Percentiles rank a stretch among this genome's conserved stretches.
These are phyloP conservation scores for Collybia nuda DNA, from an alignment of 768 basidiomycete species.

Conservation along the genomic window DNA sequence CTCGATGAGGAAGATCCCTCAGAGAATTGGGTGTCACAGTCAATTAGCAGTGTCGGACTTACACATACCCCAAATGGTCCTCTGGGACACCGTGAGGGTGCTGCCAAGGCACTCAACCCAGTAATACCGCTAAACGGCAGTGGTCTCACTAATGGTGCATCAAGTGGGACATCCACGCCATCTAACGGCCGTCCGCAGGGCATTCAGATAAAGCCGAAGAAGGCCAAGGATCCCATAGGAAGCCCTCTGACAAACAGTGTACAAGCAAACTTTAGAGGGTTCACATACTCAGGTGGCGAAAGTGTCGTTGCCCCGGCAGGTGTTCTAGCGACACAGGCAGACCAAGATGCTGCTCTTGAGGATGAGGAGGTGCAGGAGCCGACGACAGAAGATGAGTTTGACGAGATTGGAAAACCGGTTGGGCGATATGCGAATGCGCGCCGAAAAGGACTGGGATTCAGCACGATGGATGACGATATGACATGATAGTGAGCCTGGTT, in stretches of 20 bases:
- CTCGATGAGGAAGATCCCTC: constrained; percentile 67
- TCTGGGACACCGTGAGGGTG: constrained; percentile 51
- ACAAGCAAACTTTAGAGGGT: constrained; percentile 96
- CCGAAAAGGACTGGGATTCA: constrained; percentile 46
- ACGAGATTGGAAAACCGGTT: constrained; percentile 59
- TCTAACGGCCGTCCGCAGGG: constrained; percentile 25
- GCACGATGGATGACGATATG: constrained; percentile 38
- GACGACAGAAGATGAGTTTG: constrained; percentile 77
- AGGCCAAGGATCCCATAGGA: constrained; percentile 45
- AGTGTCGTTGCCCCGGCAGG: constrained; percentile 52
- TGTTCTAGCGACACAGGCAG: constrained; percentile 36
- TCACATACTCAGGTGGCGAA: constrained; percentile 83
- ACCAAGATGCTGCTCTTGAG: constrained; percentile 56
- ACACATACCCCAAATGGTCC: constrained; percentile 76
- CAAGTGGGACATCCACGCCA: constrained; percentile 15
- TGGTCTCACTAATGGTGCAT: constrained; percentile 12
- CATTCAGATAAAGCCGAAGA: constrained; percentile 55
- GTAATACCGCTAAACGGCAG: background rate
- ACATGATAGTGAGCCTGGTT: constrained; percentile 16
- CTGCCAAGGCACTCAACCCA: constrained; percentile 14
- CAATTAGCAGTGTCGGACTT: constrained; percentile 35
- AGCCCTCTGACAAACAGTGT: constrained; percentile 87
- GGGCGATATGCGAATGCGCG: constrained; percentile 68
- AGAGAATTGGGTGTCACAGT: constrained; percentile 63
- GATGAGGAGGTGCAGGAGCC: constrained; percentile 49